Evolutionary conservation across 2,329 filamentous ascomycete genomes (phyloP).

Genomic region (Cadophora malorum): DNA sequence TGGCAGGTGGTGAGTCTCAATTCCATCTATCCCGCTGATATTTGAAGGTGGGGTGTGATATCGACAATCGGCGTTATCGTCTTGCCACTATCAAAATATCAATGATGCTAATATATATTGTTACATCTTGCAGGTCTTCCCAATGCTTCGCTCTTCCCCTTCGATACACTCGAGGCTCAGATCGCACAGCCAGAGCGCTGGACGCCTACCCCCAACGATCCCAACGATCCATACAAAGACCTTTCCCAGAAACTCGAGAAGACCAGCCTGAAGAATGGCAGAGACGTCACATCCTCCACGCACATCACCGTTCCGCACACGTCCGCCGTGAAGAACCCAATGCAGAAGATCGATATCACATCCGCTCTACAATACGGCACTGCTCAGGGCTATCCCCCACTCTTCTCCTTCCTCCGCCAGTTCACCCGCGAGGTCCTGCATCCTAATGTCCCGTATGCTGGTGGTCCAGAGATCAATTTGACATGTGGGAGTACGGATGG

Average conservation of each 20-base stretch:
- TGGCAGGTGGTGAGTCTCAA: constrained; percentile 62
- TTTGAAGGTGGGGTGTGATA: constrained; percentile 20
- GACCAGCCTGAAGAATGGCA: constrained; percentile 38
- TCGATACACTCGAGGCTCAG: constrained; percentile 86
- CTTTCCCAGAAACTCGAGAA: constrained; percentile 48
- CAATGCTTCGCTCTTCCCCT: constrained; percentile 83
- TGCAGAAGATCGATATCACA: constrained; percentile 78
- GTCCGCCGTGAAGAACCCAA: constrained; percentile 60
- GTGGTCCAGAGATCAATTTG: constrained; percentile 77
- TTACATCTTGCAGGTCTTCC: constrained; percentile 64
- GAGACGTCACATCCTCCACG: constrained; percentile 41
- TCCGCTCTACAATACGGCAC: constrained; percentile 87
- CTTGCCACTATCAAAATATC: constrained; percentile 6
- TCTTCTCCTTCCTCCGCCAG: constrained; percentile 78
- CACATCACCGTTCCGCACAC: constrained; percentile 77
- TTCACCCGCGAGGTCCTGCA: constrained; percentile 80
- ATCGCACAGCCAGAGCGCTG: constrained; percentile 78
- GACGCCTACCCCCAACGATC: constrained; percentile 70
- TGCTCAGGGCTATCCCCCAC: constrained; percentile 80
- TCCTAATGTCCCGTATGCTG: constrained; percentile 79
- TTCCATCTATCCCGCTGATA: constrained; percentile 7
- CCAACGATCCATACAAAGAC: constrained; percentile 47
- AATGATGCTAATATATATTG: constrained; percentile 26
- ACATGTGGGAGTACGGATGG: constrained; percentile 88
- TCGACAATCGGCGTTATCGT: background rate